phyloP scores from a whole-genome alignment of 768 basidiomycete genomes.

The Rhizopogon sp. region DNA sequence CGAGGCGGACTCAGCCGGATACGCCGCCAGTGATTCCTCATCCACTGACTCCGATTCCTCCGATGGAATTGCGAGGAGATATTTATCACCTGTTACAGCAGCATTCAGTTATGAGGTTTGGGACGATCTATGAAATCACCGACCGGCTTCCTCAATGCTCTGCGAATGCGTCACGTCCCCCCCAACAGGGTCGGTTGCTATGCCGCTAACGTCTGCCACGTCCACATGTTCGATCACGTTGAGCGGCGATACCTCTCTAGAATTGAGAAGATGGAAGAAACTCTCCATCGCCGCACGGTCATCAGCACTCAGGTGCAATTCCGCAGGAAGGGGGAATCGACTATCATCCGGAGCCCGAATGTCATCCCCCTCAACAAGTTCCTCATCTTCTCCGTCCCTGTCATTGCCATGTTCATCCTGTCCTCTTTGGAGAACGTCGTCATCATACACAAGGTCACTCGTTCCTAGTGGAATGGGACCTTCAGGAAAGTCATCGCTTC shows the following conservation, averaged over 20 bases:
- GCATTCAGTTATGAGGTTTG: not conserved
- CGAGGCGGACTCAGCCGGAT: not conserved
- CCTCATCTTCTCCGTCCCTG: slow-evolving; percentile 10
- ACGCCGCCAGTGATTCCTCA: not conserved
- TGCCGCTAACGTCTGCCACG: not conserved
- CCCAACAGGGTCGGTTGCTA: not conserved
- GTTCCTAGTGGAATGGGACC: slow-evolving; percentile 22
- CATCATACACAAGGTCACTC: slow-evolving; percentile 18
- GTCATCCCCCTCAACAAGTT: slow-evolving; percentile 24
- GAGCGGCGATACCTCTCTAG: not conserved
- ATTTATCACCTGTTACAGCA: not conserved
- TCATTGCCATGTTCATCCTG: slow-evolving; percentile 8
- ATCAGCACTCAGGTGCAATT: not conserved
- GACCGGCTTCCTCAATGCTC: not conserved
- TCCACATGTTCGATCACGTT: not conserved
- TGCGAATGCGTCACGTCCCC: not conserved
- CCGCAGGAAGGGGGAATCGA: not conserved
- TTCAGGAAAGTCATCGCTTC: not conserved
- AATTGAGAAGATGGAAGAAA: slow-evolving; percentile 2
- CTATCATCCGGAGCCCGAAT: not conserved
- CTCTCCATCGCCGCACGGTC: not conserved
- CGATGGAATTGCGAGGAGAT: not conserved
- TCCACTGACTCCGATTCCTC: not conserved
- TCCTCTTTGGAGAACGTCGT: not conserved
- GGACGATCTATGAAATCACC: not conserved